Conservation (phyloP, 306 rosid species). For the Trifolium subterraneum region DNA sequence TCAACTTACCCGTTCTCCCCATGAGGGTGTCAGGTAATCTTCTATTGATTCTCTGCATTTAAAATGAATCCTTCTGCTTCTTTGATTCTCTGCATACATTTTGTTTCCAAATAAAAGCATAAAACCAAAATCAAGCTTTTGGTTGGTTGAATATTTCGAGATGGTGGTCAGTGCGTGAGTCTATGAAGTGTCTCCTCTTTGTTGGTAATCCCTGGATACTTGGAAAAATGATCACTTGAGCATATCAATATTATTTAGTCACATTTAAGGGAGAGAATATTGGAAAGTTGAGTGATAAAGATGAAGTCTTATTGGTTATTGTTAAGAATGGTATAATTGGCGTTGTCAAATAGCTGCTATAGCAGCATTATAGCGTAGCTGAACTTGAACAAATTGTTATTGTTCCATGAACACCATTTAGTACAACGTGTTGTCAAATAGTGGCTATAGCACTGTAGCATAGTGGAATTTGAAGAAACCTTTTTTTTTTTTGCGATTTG, state of each 20-base stretch:
- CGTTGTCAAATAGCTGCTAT: not conserved
- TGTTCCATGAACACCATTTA: too few relatives aligned
- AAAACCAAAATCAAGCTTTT: not conserved
- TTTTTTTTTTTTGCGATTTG: not conserved
- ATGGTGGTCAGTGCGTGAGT: not conserved
- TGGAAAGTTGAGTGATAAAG: not conserved
- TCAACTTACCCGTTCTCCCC: constrained; percentile 93
- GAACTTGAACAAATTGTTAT: too few relatives aligned
- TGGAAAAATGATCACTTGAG: not conserved
- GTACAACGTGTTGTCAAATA: not conserved
- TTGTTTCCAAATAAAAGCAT: constrained; percentile 13
- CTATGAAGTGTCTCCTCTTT: not conserved
- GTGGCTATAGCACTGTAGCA: not conserved
- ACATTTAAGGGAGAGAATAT: not conserved
- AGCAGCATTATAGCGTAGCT: not conserved
- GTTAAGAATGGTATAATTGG: not conserved
- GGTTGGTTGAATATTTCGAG: not conserved
- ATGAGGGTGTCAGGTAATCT: constrained; percentile 96
- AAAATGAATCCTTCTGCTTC: not conserved
- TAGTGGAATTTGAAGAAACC: not conserved
- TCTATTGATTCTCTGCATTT: constrained; percentile 14
- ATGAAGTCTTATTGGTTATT: constrained; percentile 1
- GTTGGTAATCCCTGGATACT: not conserved
- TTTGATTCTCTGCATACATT: not conserved
- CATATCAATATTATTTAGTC: not conserved